Base-by-base conservation (phyloP, 257 asterid species). In the Capsicum chinense region DNA sequence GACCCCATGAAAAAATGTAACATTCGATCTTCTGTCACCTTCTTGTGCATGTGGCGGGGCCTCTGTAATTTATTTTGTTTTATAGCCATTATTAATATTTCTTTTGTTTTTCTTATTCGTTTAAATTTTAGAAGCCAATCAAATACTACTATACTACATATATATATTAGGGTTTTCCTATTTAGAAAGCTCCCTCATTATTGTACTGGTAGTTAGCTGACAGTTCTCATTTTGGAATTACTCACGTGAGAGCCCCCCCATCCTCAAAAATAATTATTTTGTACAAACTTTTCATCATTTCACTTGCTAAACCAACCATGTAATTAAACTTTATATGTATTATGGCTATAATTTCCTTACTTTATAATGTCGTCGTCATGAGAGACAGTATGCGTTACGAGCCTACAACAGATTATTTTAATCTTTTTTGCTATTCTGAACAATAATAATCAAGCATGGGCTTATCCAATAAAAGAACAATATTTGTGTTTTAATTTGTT, bases 11-110 rank as follows among this genome's bases (percentile, higher is more conserved):
- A 52, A 60, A 33, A 52, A 78, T 54, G 64, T 69, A 33, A 50
- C 81, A 74, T 74, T 69, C 78, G 76, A 68, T 73, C 81, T 74
- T 19, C 81, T 74, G 62, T 74, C 81, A 74, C 60, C 81, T 74
- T 78, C 64, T 56, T 78, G n/a, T 54, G 64, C 82, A 78, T 78
- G 64, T 78, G 82, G 64, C 82, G 50, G 82, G 82, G 50, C 82
- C 82, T 54, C 62, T 26, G 4, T 14, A 78, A 26, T 52, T 74
- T 54, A 5, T 52, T 78, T 78, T 78, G 81, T 76, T 54, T 76
- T 4, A 16, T 26, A 26, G 26, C 44, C 63, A 71, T 0, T 44
- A 54, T 26, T 76, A 37, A 37, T 68, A 52, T 76, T 76, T 52
- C 21, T 52, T 76, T 76, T 52, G 47, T 52, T 76, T 76, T 26